Conservation (phyloP, 2,329 filamentous ascomycete genomes). For the Botryosphaeria dothidea region DNA sequence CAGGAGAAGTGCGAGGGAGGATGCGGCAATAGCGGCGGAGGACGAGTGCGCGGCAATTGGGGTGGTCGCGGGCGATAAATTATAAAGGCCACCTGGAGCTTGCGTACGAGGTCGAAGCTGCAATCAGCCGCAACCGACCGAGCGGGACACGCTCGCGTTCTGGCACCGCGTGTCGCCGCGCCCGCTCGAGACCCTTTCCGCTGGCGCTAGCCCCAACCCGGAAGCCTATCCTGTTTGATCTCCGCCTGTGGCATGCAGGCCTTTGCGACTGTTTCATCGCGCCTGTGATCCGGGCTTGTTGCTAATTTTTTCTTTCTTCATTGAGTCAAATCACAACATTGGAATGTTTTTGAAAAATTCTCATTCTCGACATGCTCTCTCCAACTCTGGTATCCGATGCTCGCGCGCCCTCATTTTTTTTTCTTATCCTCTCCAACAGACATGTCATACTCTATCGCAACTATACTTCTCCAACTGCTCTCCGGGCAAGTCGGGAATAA, state of each 20-base stretch:
- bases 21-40: neutral
- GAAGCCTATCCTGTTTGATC: neutral
- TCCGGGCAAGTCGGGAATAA: neutral
- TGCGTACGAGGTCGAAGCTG: conserved; percentile 3
- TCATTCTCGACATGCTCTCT: neutral
- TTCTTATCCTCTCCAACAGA: neutral
- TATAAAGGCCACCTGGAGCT: conserved; percentile 16
- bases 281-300: conserved; percentile 1
- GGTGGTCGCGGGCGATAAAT: conserved; percentile 1
- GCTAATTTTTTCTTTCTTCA: neutral
- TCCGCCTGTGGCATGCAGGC: neutral
- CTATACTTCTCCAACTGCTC: neutral
- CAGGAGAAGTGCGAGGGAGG: neutral
- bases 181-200: neutral
- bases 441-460: neutral
- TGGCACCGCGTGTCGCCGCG: neutral
- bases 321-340: too few relatives aligned
- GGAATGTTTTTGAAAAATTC: too few relatives aligned
- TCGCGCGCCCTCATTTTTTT: neutral
- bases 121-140: conserved; percentile 10
- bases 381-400: neutral
- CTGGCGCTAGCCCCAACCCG: neutral
- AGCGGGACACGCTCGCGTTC: neutral
- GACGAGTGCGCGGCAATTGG: conserved; percentile 1
- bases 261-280: conserved; percentile 1